A percentile compares a stretch with the other conserved stretches of the same genome.
phyloP scores from a whole-genome alignment of 371 early-diverging fungal species.

The Lichtheimia ramosa region DNA sequence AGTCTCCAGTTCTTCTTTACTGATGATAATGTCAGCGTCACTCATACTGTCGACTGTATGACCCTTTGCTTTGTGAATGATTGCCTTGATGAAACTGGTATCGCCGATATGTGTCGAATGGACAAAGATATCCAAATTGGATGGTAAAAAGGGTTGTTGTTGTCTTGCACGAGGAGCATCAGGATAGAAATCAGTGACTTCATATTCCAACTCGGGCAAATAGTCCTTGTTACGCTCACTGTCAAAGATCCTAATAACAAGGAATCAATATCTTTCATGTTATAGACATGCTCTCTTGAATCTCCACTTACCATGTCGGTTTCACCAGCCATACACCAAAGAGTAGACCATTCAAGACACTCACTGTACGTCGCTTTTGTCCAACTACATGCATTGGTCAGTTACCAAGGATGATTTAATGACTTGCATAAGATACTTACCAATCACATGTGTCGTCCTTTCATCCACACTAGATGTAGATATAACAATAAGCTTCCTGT shows the following conservation, averaged over 20 bases:
- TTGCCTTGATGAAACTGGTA: conserved; percentile 1
- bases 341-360: conserved; percentile 10
- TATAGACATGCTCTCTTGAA: no score
- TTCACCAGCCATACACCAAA: conserved; percentile 11
- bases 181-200: conserved; percentile 10
- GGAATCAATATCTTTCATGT: no score
- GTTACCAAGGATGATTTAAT: no score
- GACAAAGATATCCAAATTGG: conserved; percentile 13
- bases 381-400: conserved; percentile 10
- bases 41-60: conserved; percentile 1
- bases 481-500: neutral
- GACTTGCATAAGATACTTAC: neutral
- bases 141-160: conserved; percentile 7
- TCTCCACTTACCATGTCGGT: conserved; percentile 8
- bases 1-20: conserved; percentile 2
- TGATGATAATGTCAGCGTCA: conserved; percentile 15
- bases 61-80: conserved; percentile 10
- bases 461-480: conserved; percentile 18
- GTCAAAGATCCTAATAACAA: no score
- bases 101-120: neutral
- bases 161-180: neutral
- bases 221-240: no score
- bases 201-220: neutral
- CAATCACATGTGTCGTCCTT: conserved; percentile 17
- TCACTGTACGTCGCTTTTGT: conserved; percentile 10